A percentile compares a stretch with the other conserved stretches of the same genome.
These are phyloP conservation scores for Cyclotella kingstonii DNA, from an alignment of 108 stramenopile species.

Conservation along the genomic window DNA sequence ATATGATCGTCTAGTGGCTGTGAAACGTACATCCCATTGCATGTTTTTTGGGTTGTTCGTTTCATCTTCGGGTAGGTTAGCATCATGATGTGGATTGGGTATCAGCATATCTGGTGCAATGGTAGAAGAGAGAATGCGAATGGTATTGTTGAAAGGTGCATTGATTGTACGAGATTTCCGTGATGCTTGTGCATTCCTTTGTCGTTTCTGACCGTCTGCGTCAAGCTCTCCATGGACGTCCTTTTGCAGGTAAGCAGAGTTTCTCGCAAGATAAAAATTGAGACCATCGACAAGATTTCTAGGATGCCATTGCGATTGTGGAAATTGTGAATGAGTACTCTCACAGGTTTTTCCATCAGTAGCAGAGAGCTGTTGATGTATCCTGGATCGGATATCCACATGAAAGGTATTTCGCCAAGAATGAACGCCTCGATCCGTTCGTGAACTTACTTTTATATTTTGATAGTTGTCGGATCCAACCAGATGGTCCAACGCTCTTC, in stretches of 20 bases:
- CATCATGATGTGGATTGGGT: constrained; percentile 44
- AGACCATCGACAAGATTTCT: constrained; percentile 53
- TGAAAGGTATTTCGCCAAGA: constrained; percentile 84
- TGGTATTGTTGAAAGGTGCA: constrained; percentile 14
- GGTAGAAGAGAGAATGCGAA: constrained; percentile 36
- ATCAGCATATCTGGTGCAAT: constrained; percentile 25
- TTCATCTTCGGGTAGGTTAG: constrained; percentile 24
- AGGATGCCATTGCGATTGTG: constrained; percentile 20
- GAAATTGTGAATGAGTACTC: not conserved
- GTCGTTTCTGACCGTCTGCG: constrained; percentile 11
- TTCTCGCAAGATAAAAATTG: constrained; percentile 56
- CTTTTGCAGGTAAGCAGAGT: constrained; percentile 6
- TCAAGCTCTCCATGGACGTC: not conserved
- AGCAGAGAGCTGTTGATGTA: not conserved
- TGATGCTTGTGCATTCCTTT: no score
- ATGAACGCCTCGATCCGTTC: constrained; percentile 87
- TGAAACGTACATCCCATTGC: constrained; percentile 80
- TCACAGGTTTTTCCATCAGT: not conserved
- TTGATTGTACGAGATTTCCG: not conserved
- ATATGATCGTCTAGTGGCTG: constrained; percentile 73
- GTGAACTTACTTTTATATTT: constrained; percentile 73
- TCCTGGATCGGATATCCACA: constrained; percentile 63
- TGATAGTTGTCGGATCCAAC: constrained; percentile 53
- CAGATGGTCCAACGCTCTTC: constrained; percentile 56
- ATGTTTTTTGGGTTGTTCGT: constrained; percentile 42